A percentile compares a stretch with the other conserved stretches of the same genome.
These are phyloP conservation scores for Nemania sp. DNA, from an alignment of 2,329 filamentous ascomycete genomes.

Conservation along the genomic window DNA sequence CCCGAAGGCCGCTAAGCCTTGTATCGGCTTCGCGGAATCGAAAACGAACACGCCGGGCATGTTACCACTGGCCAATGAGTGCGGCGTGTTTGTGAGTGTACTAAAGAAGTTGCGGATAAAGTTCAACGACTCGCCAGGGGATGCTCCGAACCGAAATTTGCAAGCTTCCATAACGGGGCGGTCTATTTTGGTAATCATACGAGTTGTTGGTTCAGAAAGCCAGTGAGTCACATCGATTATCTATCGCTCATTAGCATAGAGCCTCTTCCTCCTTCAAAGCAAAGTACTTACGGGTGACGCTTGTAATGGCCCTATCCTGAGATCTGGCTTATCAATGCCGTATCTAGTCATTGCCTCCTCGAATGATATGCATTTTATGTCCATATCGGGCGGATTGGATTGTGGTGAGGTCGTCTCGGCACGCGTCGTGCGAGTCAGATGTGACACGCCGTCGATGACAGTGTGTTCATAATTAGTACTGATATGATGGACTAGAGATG, in stretches of 20 bases:
- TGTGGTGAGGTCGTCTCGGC: not conserved
- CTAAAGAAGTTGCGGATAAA: conserved; percentile 71
- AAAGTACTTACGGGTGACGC: conserved; percentile 58
- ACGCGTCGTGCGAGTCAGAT: conserved; percentile 6
- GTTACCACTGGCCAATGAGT: conserved; percentile 70
- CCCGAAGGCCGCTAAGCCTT: conserved; percentile 65
- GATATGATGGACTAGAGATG: conserved; percentile 28
- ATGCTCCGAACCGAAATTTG: conserved; percentile 62
- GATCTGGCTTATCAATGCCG: conserved; percentile 91
- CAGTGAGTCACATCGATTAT: conserved; percentile 69
- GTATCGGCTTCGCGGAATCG: conserved; percentile 73
- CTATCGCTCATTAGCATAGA: conserved; percentile 46
- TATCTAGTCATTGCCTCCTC: conserved; percentile 76
- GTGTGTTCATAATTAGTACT: conserved; percentile 38
- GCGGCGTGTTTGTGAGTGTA: conserved; percentile 60
- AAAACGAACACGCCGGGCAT: conserved; percentile 78
- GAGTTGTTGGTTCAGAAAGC: conserved; percentile 65
- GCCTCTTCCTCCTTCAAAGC: not conserved
- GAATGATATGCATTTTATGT: conserved; percentile 54
- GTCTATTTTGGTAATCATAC: conserved; percentile 73
- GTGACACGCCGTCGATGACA: conserved; percentile 36
- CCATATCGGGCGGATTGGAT: not conserved
- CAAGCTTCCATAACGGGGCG: conserved; percentile 76
- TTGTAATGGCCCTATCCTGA: conserved; percentile 60
- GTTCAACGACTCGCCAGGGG: conserved; percentile 47